A percentile compares a stretch with the other conserved stretches of the same genome.
Conservation (phyloP, 2,329 filamentous ascomycete genomes). For the Pestalotiopsis fici region DNA sequence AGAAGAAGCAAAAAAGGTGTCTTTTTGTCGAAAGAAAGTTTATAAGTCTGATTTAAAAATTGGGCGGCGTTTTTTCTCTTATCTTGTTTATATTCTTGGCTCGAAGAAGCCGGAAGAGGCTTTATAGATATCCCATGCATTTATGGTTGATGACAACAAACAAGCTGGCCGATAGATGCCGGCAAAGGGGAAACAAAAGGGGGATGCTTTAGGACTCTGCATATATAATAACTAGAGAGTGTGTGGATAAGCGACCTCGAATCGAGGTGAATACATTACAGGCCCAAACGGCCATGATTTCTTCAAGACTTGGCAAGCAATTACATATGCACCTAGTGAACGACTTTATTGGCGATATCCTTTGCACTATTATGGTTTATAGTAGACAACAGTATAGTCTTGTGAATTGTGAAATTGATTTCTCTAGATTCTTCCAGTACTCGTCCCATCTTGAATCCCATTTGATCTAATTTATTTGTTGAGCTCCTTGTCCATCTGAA, state of each 20-base stretch:
- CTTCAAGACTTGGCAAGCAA: no score
- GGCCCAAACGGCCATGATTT: neutral
- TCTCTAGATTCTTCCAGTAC: neutral
- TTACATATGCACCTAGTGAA: no score
- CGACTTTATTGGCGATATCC: no score
- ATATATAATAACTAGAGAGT: neutral
- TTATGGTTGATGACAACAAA: neutral
- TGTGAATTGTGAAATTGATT: no score
- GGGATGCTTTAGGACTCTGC: neutral
- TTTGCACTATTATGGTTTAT: no score
- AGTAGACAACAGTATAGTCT: no score
- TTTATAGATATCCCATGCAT: neutral
- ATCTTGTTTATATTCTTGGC: neutral
- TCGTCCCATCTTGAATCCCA: neutral
- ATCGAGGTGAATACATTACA: neutral
- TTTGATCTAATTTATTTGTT: neutral
- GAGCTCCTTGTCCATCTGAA: constrained; percentile 53
- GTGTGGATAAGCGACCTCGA: neutral
- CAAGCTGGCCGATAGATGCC: neutral
- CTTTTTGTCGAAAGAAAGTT: neutral
- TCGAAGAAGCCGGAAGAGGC: neutral
- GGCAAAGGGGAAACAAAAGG: neutral
- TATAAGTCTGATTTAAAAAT: neutral
- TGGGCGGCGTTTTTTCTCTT: neutral
- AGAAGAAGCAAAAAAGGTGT: neutral